Base-by-base conservation (phyloP, 768 basidiomycete species). In the Xanthoconium purpureum region DNA sequence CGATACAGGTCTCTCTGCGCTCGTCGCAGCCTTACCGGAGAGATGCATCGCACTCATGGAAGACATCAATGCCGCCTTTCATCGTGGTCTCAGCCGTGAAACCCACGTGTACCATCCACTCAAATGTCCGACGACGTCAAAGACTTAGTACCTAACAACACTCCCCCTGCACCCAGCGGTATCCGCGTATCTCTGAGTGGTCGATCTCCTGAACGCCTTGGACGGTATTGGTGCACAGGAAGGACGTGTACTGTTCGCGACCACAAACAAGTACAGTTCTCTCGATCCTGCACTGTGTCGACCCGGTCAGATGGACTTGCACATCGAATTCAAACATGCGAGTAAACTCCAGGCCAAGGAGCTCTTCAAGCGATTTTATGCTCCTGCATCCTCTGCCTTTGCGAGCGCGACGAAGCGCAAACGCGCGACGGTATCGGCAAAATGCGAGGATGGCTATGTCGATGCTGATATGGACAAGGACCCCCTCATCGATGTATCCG, bases 41-140 rank as follows among this genome's bases (percentile, higher is more conserved):
- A 6, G 32, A 33, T 33, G 32, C 11, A 33, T 33, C 32, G 32
- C 32, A 33, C 32, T 93, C 36, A 89, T 93, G 82, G 89, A 92
- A 68, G 91, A 92, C 66, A 86, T 92, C 52, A 90, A 93, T 60
- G 88, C 85, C 3, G 89, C 88, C 3, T 88, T 91, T 71, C 73
- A 74, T 32, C 76, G 73, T 42, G 72, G 73, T 20, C 59, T 80
- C 48, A 74, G 48, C 40, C 75, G 76, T 37, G 73, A 76, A n/a
- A 47, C 3, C 36, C 60, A 3, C 5, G n/a, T 0, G 15, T 18
- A 10, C 53, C 11, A 36, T 51, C 1, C n/a, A n/a, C n/a, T n/a
- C 55, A 53, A 38, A 24, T 15, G 6, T 3, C 56, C 3, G 15
- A 48, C 20, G 33, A 44, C 17, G 36, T 54, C 3, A 47, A 54